A percentile compares a stretch with the other conserved stretches of the same genome.
Conservation (phyloP, 495 filamentous ascomycete species). For the Neurospora sp. region DNA sequence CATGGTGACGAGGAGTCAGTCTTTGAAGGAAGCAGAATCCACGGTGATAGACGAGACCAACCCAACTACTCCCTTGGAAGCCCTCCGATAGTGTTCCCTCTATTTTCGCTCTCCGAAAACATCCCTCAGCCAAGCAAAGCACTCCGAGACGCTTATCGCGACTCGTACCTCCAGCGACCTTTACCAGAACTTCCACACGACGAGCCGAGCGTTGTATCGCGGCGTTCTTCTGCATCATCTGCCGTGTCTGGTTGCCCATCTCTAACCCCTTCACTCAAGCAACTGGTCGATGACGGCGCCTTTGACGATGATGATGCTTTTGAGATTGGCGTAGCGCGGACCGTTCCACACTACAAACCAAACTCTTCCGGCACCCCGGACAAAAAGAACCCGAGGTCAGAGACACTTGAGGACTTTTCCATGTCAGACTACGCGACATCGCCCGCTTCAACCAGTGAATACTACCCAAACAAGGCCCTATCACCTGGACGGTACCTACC, state of each 20-base stretch:
- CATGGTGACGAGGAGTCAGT: not conserved
- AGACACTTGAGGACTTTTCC: slow-evolving; percentile 13
- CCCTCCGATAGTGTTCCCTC: slow-evolving; percentile 18
- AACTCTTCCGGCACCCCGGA: not conserved
- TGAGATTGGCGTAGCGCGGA: slow-evolving; percentile 22
- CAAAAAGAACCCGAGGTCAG: not conserved
- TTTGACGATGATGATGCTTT: slow-evolving; percentile 26
- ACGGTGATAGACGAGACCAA: not conserved
- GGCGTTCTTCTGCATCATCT: slow-evolving; percentile 13
- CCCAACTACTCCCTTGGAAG: slow-evolving; percentile 15
- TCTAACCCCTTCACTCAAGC: slow-evolving; percentile 30
- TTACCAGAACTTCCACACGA: slow-evolving; percentile 30
- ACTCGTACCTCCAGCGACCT: slow-evolving; percentile 28
- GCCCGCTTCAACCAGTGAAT: slow-evolving; percentile 15
- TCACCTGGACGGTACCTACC: slow-evolving; percentile 23
- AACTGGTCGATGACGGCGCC: slow-evolving; percentile 27
- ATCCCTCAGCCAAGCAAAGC: slow-evolving; percentile 17
- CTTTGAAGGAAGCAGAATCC: not conserved
- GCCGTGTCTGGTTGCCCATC: slow-evolving; percentile 17
- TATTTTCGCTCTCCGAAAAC: not conserved
- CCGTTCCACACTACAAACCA: slow-evolving; percentile 1
- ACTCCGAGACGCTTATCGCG: slow-evolving; percentile 8
- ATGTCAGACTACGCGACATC: slow-evolving; percentile 28
- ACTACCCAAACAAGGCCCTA: slow-evolving; percentile 7
- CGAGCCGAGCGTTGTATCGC: not conserved